Evolutionary conservation across 139 green algal genomes (phyloP), one percentile per base, ranked within the genome.

Genomic region (Tetraselmis chui): DNA sequence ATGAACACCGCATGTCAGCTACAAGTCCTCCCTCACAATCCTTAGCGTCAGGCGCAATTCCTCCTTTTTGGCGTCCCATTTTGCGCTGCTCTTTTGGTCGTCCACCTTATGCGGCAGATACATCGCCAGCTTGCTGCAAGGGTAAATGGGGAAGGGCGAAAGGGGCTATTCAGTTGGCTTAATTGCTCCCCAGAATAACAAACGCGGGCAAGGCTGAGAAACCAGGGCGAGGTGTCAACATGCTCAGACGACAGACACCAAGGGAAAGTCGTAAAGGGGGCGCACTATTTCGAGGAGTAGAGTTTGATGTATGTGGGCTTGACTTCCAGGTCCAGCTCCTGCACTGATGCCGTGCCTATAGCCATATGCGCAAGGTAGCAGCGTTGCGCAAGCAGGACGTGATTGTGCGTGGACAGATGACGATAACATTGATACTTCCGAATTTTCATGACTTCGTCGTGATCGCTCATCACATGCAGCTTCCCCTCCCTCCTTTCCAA

Each of bases 61-160:
- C 29, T 85, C 58, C 28, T 84, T 88, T 1, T 75, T 58, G 0
- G 67, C 32, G 77, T 93, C 84, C 88, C 88, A 94, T 59, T 92
- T 89, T 22, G 91, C 91, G 28, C 86, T 90, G 2, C 90, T 89
- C 22, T 86, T 81, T 24, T 91, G 84, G 1, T 87, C 82, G 45
- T 92, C 78, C 31, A 92, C 88, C 32, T 89, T 87, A 32, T 92
- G 87, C 26, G 90, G 90, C 23, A 93, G 76, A 76, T 89, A 84
- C 28, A 87, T 76, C 0, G 45, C 82, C 23, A 92, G 85, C 79
- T 88, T 89, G 83, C 88, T 91, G 88, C 84, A 84, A 18, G 45
- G 45, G n/a, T n/a, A n/a, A n/a, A n/a, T n/a, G n/a, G n/a, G n/a
- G n/a, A n/a, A n/a, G n/a, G n/a, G n/a, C n/a, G n/a, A n/a, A n/a